A percentile compares a stretch with the other conserved stretches of the same genome.
phyloP scores from a whole-genome alignment of 139 green algal species.

The Haematococcus lacustris region DNA sequence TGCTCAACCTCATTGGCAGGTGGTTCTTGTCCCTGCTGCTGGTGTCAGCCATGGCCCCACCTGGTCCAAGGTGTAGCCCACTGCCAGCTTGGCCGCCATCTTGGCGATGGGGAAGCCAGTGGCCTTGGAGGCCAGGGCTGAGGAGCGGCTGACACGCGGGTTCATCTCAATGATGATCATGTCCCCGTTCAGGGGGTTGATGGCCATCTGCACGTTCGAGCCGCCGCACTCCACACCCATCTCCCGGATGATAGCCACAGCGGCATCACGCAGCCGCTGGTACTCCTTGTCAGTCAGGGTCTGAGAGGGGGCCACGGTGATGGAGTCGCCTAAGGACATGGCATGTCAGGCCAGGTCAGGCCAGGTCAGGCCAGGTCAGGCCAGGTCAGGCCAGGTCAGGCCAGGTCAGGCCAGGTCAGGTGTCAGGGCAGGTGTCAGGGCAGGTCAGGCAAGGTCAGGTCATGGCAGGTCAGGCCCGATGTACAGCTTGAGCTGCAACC shows the following conservation, averaged over 20 bases:
- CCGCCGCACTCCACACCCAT: constrained; percentile 99
- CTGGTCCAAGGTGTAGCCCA: constrained; percentile 93
- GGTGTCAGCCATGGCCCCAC: not conserved
- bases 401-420: too few species aligned
- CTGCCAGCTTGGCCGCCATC: constrained; percentile 96
- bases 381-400: too few species aligned
- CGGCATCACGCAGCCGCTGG: constrained; percentile 72
- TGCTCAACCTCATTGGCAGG: too few species aligned
- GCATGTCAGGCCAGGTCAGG: too few species aligned
- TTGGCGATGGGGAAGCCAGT: constrained; percentile 99
- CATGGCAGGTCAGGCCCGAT: too few species aligned
- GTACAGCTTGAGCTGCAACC: too few species aligned
- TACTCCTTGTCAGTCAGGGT: constrained; percentile 95
- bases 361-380: too few species aligned
- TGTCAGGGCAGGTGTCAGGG: too few species aligned
- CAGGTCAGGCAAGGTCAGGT: too few species aligned
- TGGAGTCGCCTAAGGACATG: constrained; percentile 44
- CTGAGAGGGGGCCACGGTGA: constrained; percentile 73
- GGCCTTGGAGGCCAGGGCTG: constrained; percentile 93
- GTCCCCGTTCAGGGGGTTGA: constrained; percentile 91
- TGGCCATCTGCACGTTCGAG: constrained; percentile 94
- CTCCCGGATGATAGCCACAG: constrained; percentile 84
- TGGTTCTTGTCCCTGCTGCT: too few species aligned
- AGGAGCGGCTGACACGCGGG: constrained; percentile 90
- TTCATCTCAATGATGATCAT: constrained; percentile 99